Evolutionary conservation across 352 stramenopile genomes (phyloP).

Genomic region (Globisporangium yorkense): DNA sequence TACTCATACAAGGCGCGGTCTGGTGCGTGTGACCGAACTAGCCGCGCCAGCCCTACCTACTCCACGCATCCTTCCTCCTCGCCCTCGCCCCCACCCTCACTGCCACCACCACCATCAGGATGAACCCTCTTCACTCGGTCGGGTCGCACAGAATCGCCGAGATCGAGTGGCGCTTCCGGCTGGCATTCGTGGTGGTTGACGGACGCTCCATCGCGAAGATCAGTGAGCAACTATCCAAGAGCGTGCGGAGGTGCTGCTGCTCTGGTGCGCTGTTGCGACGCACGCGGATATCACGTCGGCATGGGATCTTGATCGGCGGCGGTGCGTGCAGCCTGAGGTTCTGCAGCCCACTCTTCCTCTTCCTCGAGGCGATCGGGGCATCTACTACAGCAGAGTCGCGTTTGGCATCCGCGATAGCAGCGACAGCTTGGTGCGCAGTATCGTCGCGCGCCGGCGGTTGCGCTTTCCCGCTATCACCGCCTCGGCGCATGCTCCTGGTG

Average conservation of each 20-base stretch:
- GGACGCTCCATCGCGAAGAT: conserved; percentile 23
- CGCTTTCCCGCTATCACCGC: background rate
- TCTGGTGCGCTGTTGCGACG: conserved; percentile 44
- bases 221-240: conserved; percentile 8
- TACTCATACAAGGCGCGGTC: background rate
- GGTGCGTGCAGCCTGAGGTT: conserved; percentile 12
- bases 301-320: conserved; percentile 62
- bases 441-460: background rate
- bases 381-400: background rate
- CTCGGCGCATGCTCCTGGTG: background rate
- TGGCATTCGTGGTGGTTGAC: conserved; percentile 47
- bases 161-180: conserved; percentile 58
- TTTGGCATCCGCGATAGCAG: background rate
- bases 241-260: conserved; percentile 7
- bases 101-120: background rate
- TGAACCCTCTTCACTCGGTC: conserved; percentile 18
- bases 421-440: background rate
- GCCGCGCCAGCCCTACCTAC: background rate
- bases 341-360: background rate
- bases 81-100: background rate
- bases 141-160: conserved; percentile 66
- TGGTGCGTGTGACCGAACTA: background rate
- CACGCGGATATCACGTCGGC: conserved; percentile 24
- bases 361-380: background rate
- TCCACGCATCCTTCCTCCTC: background rate